These are phyloP conservation scores for Colletotrichum neosansevieriae DNA, from an alignment of 2,329 filamentous ascomycete genomes.

Conservation along the genomic window DNA sequence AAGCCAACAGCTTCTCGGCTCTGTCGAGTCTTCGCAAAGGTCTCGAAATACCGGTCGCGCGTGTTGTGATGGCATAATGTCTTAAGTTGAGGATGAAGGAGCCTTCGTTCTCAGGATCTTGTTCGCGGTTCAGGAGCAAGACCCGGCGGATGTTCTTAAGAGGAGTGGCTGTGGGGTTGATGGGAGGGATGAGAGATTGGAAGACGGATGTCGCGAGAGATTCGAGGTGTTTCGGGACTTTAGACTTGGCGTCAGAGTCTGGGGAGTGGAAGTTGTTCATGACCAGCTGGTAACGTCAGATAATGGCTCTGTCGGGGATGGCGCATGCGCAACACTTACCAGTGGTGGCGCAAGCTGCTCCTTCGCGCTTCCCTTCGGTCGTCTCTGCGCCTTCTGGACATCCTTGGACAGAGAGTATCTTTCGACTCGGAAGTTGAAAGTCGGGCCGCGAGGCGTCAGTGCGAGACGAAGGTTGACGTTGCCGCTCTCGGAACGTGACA, in stretches of 20 bases:
- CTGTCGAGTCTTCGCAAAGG: slow-evolving; percentile 86
- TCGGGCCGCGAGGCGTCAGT: slow-evolving; percentile 89
- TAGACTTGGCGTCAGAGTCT: slow-evolving; percentile 68
- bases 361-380: slow-evolving; percentile 84
- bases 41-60: slow-evolving; percentile 85
- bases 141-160: slow-evolving; percentile 93
- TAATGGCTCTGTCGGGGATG: slow-evolving; percentile 2
- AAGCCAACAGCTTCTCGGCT: slow-evolving; percentile 80
- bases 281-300: slow-evolving; percentile 72
- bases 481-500: slow-evolving; percentile 88
- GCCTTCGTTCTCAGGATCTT: slow-evolving; percentile 68
- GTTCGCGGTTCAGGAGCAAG: slow-evolving; percentile 88
- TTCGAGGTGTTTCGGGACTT: slow-evolving; percentile 94
- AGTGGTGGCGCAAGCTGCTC: slow-evolving; percentile 88
- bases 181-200: slow-evolving; percentile 94
- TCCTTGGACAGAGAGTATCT: slow-evolving; percentile 96
- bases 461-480: slow-evolving; percentile 94
- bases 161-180: slow-evolving; percentile 90
- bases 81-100: slow-evolving; percentile 88
- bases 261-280: slow-evolving; percentile 96
- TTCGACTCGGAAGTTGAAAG: slow-evolving; percentile 92
- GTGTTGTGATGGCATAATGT: slow-evolving; percentile 96
- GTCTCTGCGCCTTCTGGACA: slow-evolving; percentile 84
- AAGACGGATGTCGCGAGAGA: slow-evolving; percentile 93
- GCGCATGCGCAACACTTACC: slow-evolving; percentile 57